Evolutionary conservation across 768 basidiomycete species (phyloP), one percentile per base, ranked within the genome.

Genomic region (Galerina sulciceps): DNA sequence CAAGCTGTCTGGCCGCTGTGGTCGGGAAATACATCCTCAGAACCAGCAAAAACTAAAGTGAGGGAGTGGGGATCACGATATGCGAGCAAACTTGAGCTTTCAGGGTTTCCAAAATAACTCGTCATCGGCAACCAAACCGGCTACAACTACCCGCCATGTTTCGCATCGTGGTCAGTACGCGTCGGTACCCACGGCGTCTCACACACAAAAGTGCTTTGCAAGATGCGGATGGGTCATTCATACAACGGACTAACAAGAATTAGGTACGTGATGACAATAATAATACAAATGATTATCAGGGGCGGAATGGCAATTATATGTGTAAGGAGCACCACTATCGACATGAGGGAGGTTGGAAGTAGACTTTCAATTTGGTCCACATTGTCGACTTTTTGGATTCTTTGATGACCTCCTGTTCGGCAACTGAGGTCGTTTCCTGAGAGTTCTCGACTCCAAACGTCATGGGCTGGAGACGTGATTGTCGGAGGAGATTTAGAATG

Each of bases 1-100:
- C 87, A 41, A 94, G 80, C 68, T 86, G 90, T 67, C 84, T 79
- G 26, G 92, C 90, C 42, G 90, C 85, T 36, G 89, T 85, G 22
- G 90, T 93, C 57, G 91, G 92, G 73, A 94, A 94, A 76, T 93
- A 94, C 92, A 94, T 94, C 60, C 52, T 53, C 50, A 23, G 20
- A 10, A 20, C 15, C 41, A 43, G 40, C 37, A 17, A 23, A n/a
- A 15, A 22, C 31, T 34, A 43, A 3, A n/a, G 49, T 31, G n/a
- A 48, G 18, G 45, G 31, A 53, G 18, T 35, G 44, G 42, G 38
- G 43, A 15, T 42, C 23, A 36, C n/a, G 43, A 36, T 48, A 17
- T 34, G 34, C n/a, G 13, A 53, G 18, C 37, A 43, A 31, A 9
- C 34, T 23, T 44, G 58, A 55, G 31, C 31, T 55, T 26, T 26